phyloP scores from a whole-genome alignment of 164 flowering plant species.

The Piper betle region DNA sequence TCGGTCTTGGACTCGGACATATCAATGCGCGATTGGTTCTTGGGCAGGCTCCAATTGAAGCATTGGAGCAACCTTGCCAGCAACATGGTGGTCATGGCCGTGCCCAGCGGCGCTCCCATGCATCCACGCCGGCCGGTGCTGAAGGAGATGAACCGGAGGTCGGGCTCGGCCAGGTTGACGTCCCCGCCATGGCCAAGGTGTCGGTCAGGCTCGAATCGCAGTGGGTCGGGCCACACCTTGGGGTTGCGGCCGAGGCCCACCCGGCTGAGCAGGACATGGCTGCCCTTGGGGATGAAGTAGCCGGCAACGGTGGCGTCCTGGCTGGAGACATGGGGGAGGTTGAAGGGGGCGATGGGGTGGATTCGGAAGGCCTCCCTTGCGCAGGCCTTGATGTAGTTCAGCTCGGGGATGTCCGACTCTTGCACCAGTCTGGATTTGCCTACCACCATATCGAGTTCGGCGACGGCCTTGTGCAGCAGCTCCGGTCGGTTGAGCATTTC shows the following conservation, averaged over 20 bases:
- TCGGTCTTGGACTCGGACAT: constrained; percentile 12
- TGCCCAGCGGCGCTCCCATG: constrained; percentile 14
- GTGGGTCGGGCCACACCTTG: constrained; percentile 17
- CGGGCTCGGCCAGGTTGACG: constrained; percentile 15
- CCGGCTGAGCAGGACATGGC: constrained; percentile 14
- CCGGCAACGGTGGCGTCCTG: too few relatives aligned
- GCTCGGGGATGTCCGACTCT: constrained; percentile 19
- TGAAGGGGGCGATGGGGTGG: too few relatives aligned
- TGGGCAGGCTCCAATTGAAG: too few relatives aligned
- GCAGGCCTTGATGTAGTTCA: constrained; percentile 15
- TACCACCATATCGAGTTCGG: constrained; percentile 15
- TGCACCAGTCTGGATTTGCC: constrained; percentile 19
- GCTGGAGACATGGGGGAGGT: too few relatives aligned
- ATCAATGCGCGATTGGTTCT: constrained; percentile 6
- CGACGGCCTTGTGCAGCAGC: constrained; percentile 11
- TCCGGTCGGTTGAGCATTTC: constrained; percentile 23
- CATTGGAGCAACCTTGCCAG: too few relatives aligned
- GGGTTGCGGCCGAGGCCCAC: constrained; percentile 14
- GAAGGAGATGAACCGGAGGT: constrained; percentile 23
- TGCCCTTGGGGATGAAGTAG: too few relatives aligned
- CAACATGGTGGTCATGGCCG: too few relatives aligned
- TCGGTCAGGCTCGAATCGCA: constrained; percentile 31
- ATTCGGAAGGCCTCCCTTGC: constrained; percentile 14
- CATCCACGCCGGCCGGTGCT: constrained; percentile 36
- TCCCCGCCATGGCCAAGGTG: constrained; percentile 11